Evolutionary conservation across 192 early-diverging fungal species (phyloP).

Genomic region (Backusella sp.): DNA sequence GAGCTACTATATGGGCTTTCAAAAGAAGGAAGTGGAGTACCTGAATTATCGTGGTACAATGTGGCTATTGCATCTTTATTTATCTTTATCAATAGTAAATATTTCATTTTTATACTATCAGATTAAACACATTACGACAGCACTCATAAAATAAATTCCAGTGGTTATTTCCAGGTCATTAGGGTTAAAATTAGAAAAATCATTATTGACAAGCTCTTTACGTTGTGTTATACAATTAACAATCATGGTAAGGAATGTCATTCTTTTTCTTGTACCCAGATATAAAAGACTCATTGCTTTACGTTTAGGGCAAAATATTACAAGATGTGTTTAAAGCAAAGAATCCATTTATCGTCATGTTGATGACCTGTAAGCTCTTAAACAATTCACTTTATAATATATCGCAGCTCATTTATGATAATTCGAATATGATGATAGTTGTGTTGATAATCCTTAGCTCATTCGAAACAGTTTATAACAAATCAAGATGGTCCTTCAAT

Average conservation of each 20-base stretch:
- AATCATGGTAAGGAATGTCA: constrained; percentile 52
- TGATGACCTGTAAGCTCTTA: constrained; percentile 52
- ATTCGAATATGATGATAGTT: constrained; percentile 25
- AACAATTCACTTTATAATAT: neutral
- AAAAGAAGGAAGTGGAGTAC: neutral
- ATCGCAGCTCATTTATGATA: neutral
- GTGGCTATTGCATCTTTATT: constrained; percentile 25
- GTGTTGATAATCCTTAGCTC: constrained; percentile 59
- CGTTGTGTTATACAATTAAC: constrained; percentile 78
- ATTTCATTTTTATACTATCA: neutral
- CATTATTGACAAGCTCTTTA: constrained; percentile 62
- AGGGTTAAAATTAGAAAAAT: constrained; percentile 65
- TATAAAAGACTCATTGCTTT: neutral
- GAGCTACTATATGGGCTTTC: neutral
- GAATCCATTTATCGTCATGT: constrained; percentile 57
- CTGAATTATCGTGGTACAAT: constrained; percentile 26
- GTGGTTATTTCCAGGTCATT: constrained; percentile 38
- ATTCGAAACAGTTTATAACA: constrained; percentile 69
- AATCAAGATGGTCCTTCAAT: constrained; percentile 59
- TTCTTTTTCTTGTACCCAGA: neutral
- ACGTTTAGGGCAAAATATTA: constrained; percentile 55
- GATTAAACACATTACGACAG: neutral
- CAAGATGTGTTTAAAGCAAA: constrained; percentile 67
- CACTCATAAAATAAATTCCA: neutral
- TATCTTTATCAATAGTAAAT: constrained; percentile 26